A percentile compares a stretch with the other conserved stretches of the same genome.
phyloP scores from a whole-genome alignment of 495 filamentous ascomycete species.

The Cercophora sp. region DNA sequence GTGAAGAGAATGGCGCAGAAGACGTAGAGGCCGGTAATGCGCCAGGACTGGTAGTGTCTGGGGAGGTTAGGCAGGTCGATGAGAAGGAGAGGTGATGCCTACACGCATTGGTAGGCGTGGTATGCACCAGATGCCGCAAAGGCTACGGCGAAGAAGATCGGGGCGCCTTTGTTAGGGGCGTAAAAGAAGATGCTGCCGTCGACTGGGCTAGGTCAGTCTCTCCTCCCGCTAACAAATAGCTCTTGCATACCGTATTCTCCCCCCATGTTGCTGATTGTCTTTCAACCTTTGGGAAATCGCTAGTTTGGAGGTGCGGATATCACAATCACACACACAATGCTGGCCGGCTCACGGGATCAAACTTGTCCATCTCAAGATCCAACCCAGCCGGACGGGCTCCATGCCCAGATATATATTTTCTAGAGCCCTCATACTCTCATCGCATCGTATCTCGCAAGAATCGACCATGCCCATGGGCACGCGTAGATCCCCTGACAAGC shows the following conservation, averaged over 20 bases:
- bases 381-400: neutral
- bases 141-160: slow-evolving; percentile 62
- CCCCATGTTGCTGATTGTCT: slow-evolving; percentile 28
- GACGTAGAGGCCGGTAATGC: slow-evolving; percentile 34
- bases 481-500: too few relatives aligned
- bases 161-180: slow-evolving; percentile 69
- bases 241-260: slow-evolving; percentile 32
- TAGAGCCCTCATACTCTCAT: neutral
- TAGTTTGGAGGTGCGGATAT: neutral
- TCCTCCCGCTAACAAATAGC: neutral
- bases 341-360: too few relatives aligned
- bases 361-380: too few relatives aligned
- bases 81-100: slow-evolving; percentile 18
- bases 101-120: slow-evolving; percentile 65
- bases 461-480: neutral
- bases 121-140: slow-evolving; percentile 55
- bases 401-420: neutral
- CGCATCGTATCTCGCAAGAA: slow-evolving; percentile 18
- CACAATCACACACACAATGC: too few relatives aligned
- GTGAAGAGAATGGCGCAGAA: slow-evolving; percentile 44
- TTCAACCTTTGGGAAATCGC: neutral
- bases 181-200: slow-evolving; percentile 62
- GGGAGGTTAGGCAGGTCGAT: slow-evolving; percentile 27
- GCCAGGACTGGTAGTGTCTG: slow-evolving; percentile 46
- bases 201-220: slow-evolving; percentile 24